Evolutionary conservation across 2,329 filamentous ascomycete species (phyloP).

Genomic region (Botryotinia globosa): DNA sequence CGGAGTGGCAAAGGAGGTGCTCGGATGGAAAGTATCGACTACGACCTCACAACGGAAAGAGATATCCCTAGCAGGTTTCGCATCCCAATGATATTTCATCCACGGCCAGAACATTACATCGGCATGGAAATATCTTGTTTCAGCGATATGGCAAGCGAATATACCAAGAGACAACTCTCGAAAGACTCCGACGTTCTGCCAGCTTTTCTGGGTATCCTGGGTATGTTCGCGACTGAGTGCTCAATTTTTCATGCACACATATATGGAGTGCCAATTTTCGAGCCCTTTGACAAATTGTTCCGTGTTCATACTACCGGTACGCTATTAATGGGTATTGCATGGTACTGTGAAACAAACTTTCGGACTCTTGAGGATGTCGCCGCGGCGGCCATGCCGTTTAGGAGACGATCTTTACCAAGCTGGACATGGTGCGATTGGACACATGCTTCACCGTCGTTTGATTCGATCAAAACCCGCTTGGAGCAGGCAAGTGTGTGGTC

Average conservation of each 20-base stretch:
- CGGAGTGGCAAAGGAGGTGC: rapidly evolving
- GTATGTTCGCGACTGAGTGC: rapidly evolving
- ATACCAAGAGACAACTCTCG: not conserved
- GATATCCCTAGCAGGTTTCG: rapidly evolving
- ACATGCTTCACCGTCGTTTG: not conserved
- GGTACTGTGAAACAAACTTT: rapidly evolving
- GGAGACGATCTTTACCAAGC: not conserved
- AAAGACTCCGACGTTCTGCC: not conserved
- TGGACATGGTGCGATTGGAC: not conserved
- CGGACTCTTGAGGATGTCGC: rapidly evolving
- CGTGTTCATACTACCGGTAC: rapidly evolving
- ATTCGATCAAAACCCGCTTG: rapidly evolving
- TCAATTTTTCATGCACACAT: not conserved
- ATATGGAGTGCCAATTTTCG: not conserved
- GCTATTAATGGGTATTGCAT: not conserved
- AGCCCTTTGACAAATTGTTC: rapidly evolving
- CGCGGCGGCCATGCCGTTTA: rapidly evolving
- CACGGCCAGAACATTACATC: not conserved
- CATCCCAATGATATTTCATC: rapidly evolving
- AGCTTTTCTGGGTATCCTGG: not conserved
- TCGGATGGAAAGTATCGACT: not conserved
- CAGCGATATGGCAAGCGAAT: rapidly evolving
- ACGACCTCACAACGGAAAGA: not conserved
- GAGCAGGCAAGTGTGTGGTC: not conserved
- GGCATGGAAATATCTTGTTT: rapidly evolving